Evolutionary conservation across 768 basidiomycete genomes (phyloP).

Genomic region (Podaxis carcinomalis): DNA sequence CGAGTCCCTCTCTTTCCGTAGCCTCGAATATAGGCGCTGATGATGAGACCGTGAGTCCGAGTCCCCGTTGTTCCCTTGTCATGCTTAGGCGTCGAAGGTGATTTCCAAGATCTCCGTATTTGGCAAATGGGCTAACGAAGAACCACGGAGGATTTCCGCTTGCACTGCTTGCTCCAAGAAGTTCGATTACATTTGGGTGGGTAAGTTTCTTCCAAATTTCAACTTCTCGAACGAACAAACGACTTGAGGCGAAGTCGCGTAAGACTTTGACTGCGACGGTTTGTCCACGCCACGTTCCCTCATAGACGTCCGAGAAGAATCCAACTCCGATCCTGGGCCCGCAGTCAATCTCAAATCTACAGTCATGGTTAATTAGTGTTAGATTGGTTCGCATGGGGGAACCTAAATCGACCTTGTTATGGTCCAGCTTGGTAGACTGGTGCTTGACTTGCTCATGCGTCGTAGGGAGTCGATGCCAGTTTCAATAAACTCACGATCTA

Average conservation of each 20-base stretch:
- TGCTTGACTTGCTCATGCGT: constrained; percentile 46
- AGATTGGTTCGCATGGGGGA: background rate
- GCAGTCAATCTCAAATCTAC: constrained; percentile 69
- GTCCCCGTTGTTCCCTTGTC: constrained; percentile 12
- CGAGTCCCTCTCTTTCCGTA: background rate
- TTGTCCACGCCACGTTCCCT: constrained; percentile 65
- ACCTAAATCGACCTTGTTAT: constrained; percentile 52
- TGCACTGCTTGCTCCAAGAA: constrained; percentile 76
- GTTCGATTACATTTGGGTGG: constrained; percentile 67
- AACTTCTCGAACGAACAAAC: constrained; percentile 67
- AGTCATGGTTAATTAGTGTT: constrained; percentile 12
- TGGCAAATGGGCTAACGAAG: constrained; percentile 71
- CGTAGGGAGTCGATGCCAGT: constrained; percentile 67
- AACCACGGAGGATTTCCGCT: constrained; percentile 72
- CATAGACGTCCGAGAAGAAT: constrained; percentile 74
- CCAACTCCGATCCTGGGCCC: constrained; percentile 68
- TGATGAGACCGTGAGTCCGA: constrained; percentile 13
- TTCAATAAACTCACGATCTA: constrained; percentile 70
- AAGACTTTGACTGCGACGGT: constrained; percentile 74
- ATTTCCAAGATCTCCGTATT: constrained; percentile 58
- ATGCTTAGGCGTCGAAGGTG: constrained; percentile 32
- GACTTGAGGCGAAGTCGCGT: constrained; percentile 51
- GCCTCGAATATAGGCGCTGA: background rate
- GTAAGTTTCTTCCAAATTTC: constrained; percentile 66
- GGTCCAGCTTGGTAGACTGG: constrained; percentile 65